Evolutionary conservation across 352 stramenopile species (phyloP), one percentile per base, ranked within the genome.

Genomic region (Phytophthora sp.): DNA sequence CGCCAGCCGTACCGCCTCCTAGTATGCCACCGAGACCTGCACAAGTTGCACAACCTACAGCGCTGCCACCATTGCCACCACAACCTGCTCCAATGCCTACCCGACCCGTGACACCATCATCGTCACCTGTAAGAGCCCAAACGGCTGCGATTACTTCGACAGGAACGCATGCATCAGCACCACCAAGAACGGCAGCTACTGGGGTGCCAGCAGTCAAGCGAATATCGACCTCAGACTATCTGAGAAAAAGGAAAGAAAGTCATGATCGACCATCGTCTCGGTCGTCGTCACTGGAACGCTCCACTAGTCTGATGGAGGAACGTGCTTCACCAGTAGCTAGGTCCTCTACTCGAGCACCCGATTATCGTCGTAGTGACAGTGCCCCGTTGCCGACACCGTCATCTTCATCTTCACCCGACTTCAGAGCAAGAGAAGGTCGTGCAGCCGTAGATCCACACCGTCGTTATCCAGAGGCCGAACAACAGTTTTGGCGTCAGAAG

Each of bases 211-310:
- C 23, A 37, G 26, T 55, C 13, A 62, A n/a, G 35, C 55, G 72
- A 17, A 80, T 80, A 5, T 73, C 68, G 21, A n/a, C 72, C 2
- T 46, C 57, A 0, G 64, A 63, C 18, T 80, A 80, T 54, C 21
- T 72, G 12, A 62, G 59, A 20, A 60, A 28, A 17, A 64, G 21
- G 28, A 66, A 66, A 17, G 48, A 58, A 18, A 15, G 13, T 30
- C 52, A 49, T 51, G 39, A 66, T 17, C 37, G 20, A 20, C 32
- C 12, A 21, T n/a, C 30, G 35, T 66, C 53, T 15, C 53, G 53
- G 12, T 61, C 59, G 2, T 57, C 58, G 24, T 73, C 54, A 9
- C 24, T 71, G n/a, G 68, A 73, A 20, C 57, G 53, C 21, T 59
- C 52, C 31, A 60, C 32, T 13, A 62, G 23, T 24, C n/a, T 54